phyloP scores from a whole-genome alignment of 345 rosid species.

The Brassica incana region DNA sequence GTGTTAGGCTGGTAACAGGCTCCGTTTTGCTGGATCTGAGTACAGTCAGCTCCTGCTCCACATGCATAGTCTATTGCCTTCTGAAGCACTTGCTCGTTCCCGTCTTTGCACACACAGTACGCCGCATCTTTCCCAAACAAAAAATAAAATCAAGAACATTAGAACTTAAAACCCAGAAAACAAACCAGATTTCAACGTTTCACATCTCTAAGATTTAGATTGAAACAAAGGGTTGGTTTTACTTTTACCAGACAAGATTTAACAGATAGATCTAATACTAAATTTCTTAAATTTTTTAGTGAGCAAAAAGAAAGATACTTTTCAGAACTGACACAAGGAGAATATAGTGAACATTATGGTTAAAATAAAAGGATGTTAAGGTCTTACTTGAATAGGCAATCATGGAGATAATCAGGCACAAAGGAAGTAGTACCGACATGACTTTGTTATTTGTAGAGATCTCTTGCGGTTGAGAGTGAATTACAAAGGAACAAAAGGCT shows the following conservation, averaged over 20 bases:
- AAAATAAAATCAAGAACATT: background rate
- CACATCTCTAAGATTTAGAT: background rate
- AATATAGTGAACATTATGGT: background rate
- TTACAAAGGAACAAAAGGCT: background rate
- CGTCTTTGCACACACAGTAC: constrained; percentile 85
- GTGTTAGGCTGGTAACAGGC: constrained; percentile 88
- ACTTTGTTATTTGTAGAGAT: background rate
- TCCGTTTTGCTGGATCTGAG: constrained; percentile 58
- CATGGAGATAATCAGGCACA: constrained; percentile 60
- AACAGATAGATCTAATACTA: constrained; percentile 17
- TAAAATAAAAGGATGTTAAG: background rate
- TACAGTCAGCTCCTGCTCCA: constrained; percentile 80
- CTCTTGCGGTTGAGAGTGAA: background rate
- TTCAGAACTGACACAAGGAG: constrained; percentile 3
- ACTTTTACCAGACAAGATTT: background rate
- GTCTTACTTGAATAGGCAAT: constrained; percentile 70
- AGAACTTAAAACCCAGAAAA: background rate
- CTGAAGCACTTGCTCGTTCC: constrained; percentile 59
- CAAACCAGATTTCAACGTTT: background rate
- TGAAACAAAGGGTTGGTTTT: background rate
- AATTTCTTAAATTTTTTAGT: background rate
- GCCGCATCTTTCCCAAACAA: constrained; percentile 47
- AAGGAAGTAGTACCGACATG: constrained; percentile 60
- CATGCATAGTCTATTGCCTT: constrained; percentile 87
- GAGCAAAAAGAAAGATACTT: background rate